A percentile compares a stretch with the other conserved stretches of the same genome.
These are phyloP conservation scores for Populus trichocarpa DNA, from an alignment of 441 rosid genomes.

Conservation along the genomic window DNA sequence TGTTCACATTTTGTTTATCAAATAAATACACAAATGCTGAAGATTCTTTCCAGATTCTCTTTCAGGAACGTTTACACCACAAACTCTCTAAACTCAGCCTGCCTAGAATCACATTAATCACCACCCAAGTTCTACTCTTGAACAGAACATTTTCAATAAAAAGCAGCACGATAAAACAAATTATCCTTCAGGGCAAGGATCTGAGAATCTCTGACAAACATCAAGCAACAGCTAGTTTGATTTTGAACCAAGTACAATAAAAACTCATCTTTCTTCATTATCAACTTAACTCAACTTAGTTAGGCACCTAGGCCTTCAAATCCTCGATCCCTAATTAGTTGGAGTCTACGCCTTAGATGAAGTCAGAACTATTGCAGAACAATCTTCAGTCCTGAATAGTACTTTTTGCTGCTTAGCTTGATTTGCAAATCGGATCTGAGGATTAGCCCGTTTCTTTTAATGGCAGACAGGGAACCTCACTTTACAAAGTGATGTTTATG, in stretches of 20 bases:
- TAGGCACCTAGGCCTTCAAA: not conserved
- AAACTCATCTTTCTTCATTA: not conserved
- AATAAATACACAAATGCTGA: no score
- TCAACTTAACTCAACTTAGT: not conserved
- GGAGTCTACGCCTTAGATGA: not conserved
- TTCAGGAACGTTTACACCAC: no score
- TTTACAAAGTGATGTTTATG: constrained; percentile 91
- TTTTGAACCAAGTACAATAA: not conserved
- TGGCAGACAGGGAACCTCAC: constrained; percentile 92
- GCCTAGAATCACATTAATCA: not conserved
- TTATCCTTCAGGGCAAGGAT: not conserved
- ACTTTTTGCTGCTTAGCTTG: not conserved
- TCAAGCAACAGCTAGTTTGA: not conserved
- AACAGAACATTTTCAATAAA: not conserved
- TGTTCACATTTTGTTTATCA: no score
- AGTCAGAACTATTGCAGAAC: not conserved
- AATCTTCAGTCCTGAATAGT: not conserved
- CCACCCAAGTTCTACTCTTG: not conserved
- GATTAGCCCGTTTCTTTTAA: constrained; percentile 2
- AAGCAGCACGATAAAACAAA: not conserved
- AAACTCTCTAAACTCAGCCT: not conserved
- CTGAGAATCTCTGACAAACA: not conserved
- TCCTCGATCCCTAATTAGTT: not conserved
- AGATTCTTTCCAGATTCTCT: no score
- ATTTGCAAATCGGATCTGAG: not conserved